Base-by-base conservation (phyloP, 129 eudicot genomes). In the Solidago caesia region DNA sequence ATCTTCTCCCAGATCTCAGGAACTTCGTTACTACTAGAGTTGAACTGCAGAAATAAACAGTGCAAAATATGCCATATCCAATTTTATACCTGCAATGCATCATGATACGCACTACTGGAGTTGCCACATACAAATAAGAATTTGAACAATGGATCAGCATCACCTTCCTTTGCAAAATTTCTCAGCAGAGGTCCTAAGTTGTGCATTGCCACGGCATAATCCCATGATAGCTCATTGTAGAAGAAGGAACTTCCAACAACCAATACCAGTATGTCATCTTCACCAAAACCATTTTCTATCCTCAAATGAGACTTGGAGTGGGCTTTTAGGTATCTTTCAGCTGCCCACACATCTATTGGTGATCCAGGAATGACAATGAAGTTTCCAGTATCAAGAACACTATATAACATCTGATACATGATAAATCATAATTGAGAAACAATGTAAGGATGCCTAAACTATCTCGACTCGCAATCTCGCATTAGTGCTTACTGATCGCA, bases 361-460 rank as follows among this genome's bases (percentile, higher is more conserved):
- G 99, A 88, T 81, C 97, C 99, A 87, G 99, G 99, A 87, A 90
- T 87, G 82, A 94, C 99, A 85, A 86, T 84, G 91, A 94, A 94
- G 94, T 94, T 94, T 91, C 99, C 99, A 75, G 88, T 82, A 88
- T 94, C 99, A 81, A 94, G 93, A 81, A 72, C 83, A 82, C 96
- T 94, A 84, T 94, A 94, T 74, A 94, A 80, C 91, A 94, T 94
- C 99, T 94, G 97, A 73, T 64, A 82, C 86, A 87, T 72, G 64
- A 86, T 70, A 46, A 43, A 84, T 72, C 75, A 77, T 71, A 72
- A 77, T 66, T 82, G 83, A 86, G 80, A 81, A 79, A 75, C 43
- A 75, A 53, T 26, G 82, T 15, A 62, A 75, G 60, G 51, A 73
- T 5, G 78, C 60, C 77, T 73, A 67, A 67, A n/a, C 66, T 47